Base-by-base conservation (phyloP, 2,329 filamentous ascomycete genomes). In the Sporothrix phasma region DNA sequence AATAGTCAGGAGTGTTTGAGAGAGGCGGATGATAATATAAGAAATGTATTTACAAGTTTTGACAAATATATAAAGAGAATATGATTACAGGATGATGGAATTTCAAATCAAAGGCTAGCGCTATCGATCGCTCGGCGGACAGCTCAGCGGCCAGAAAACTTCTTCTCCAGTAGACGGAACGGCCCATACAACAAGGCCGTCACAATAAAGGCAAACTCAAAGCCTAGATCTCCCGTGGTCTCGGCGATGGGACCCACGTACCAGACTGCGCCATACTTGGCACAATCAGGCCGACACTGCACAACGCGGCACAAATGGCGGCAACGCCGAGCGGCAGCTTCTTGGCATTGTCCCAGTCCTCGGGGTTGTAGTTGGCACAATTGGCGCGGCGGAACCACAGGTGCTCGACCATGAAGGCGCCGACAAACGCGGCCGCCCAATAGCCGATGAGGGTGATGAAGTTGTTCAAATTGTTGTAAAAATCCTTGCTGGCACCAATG, bases 391-490 rank as follows among this genome's bases (percentile, higher is more conserved):
- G 69, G 61, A 72, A 72, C 34, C 65, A 66, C 3, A 71, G 54
- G 60, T 73, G 71, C 67, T 74, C 72, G 3, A 67, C 67, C 37
- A 78, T 64, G 1, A 79, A 66, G 1, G 79, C 73, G 7, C 74
- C 73, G 22, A 75, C 69, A 63, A 79, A 79, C 26, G 75, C 76
- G 0, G 76, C 76, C 7, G 72, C 74, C 78, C 78, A 80, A 69
- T 80, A 80, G 26, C 75, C 76, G 45, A 80, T 79, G 37, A 80
- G 68, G 1, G 73, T 73, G 10, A 80, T 70, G 51, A 80, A 79
- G 67, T 79, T 78, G 62, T 78, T 73, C 13, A 80, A 73, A 29
- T 73, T 78, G 54, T 71, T 66, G 59, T 77, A 76, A 64, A 79
- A 78, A 45, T 76, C 69, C 29, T 68, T 69, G 22, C 77, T 74